Conservation (phyloP, 768 basidiomycete genomes). For the Russula earlei region DNA sequence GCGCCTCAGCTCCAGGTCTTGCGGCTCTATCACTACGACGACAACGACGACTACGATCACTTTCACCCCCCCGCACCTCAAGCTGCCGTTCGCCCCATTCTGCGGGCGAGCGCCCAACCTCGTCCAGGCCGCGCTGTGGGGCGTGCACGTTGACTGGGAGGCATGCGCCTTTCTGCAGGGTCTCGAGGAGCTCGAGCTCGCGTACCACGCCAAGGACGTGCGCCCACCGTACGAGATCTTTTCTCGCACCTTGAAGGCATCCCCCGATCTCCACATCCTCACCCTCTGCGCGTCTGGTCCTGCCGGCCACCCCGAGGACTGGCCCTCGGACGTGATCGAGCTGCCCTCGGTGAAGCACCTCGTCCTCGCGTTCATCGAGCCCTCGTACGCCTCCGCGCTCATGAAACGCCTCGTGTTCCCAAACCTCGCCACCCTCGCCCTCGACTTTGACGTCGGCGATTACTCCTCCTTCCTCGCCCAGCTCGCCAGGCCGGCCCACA, state of each 20-base stretch:
- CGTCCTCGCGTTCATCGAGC: slow-evolving; percentile 27
- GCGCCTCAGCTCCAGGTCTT: slow-evolving; percentile 49
- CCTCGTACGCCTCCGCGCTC: slow-evolving; percentile 28
- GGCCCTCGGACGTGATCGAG: slow-evolving; percentile 24
- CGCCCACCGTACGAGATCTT: slow-evolving; percentile 52
- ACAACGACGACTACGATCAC: slow-evolving; percentile 33
- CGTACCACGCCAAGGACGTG: slow-evolving; percentile 53
- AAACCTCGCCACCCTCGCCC: slow-evolving; percentile 29
- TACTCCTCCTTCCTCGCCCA: slow-evolving; percentile 39
- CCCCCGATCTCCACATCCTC: slow-evolving; percentile 46
- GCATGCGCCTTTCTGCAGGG: slow-evolving; percentile 35
- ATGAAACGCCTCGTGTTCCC: slow-evolving; percentile 30
- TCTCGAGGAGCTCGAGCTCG: slow-evolving; percentile 46
- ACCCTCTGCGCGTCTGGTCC: slow-evolving; percentile 53
- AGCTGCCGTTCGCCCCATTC: slow-evolving; percentile 39
- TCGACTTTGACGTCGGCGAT: slow-evolving; percentile 52
- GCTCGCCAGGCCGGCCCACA: slow-evolving; percentile 33
- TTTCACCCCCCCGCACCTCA: slow-evolving; percentile 36
- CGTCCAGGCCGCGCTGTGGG: slow-evolving; percentile 44
- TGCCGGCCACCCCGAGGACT: slow-evolving; percentile 30
- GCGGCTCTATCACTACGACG: slow-evolving; percentile 47
- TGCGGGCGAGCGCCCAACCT: slow-evolving; percentile 45
- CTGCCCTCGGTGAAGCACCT: slow-evolving; percentile 25
- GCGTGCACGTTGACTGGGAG: slow-evolving; percentile 63
- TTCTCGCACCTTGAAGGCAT: slow-evolving; percentile 38